phyloP scores from a whole-genome alignment of 345 rosid species.

The Sonneratia caseolaris region DNA sequence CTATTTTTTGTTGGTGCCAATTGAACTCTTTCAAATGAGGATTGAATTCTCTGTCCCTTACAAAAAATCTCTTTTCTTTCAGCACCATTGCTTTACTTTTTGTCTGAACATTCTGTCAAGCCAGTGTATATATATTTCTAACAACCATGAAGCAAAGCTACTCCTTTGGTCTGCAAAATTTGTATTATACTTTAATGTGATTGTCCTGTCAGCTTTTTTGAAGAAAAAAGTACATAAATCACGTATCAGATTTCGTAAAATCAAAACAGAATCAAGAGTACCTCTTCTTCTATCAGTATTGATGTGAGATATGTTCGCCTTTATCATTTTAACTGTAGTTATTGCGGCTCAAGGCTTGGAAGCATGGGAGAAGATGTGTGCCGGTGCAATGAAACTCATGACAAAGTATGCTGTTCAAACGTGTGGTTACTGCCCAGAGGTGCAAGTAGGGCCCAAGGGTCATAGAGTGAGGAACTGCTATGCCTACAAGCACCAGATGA shows the following conservation, averaged over 20 bases:
- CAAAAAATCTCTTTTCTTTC: background rate
- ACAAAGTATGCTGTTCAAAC: constrained; percentile 35
- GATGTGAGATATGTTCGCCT: background rate
- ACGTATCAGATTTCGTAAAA: background rate
- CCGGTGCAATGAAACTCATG: constrained; percentile 32
- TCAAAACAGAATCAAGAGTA: background rate
- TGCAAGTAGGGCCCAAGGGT: constrained; percentile 44
- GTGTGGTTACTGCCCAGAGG: constrained; percentile 43
- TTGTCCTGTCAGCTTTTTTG: background rate
- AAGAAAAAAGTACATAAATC: background rate
- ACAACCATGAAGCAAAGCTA: background rate
- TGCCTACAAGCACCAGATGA: constrained; percentile 49
- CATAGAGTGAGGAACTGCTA: constrained; percentile 41
- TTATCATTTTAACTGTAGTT: constrained; percentile 7
- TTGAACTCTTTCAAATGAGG: background rate
- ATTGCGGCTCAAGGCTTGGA: constrained; percentile 28
- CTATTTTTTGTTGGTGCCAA: background rate
- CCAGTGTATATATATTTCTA: background rate
- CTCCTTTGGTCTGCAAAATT: background rate
- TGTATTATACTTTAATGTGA: background rate
- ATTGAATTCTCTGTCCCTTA: background rate
- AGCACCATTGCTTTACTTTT: background rate
- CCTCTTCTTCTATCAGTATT: background rate
- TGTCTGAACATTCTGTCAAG: background rate
- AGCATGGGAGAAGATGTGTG: constrained; percentile 30